A percentile compares a stretch with the other conserved stretches of the same genome.
phyloP scores from a whole-genome alignment of 1,284 basidiomycete species.

The Puccinia brachypodii region DNA sequence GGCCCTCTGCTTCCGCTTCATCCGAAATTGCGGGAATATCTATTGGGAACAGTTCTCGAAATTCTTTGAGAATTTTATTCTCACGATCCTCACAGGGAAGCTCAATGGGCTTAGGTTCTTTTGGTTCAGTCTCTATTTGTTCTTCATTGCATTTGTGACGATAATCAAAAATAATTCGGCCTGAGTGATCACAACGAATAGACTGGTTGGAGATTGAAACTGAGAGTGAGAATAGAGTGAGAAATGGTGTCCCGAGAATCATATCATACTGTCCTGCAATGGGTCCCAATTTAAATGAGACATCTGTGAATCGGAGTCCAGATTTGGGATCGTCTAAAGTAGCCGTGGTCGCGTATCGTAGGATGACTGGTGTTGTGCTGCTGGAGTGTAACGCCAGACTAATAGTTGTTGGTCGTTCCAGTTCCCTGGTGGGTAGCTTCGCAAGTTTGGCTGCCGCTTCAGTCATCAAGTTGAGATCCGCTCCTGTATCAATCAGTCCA shows the following conservation, averaged over 20 bases:
- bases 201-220: neutral
- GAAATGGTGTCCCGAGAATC: conserved; percentile 8
- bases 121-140: neutral
- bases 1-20: neutral
- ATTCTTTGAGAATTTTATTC: neutral
- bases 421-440: neutral
- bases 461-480: neutral
- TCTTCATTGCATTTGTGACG: neutral
- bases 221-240: neutral
- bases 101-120: neutral
- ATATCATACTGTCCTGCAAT: neutral
- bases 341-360: neutral
- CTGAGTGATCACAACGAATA: neutral
- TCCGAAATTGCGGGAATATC: conserved; percentile 10
- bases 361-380: neutral
- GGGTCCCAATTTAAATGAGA: neutral
- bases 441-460: neutral
- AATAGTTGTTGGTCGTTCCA: neutral
- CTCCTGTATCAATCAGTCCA: neutral
- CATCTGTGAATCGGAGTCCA: neutral
- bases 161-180: neutral
- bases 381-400: neutral
- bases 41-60: neutral
- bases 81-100: neutral
- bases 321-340: neutral